Evolutionary conservation across 768 basidiomycete species (phyloP).

Genomic region (Cubamyces sp.): DNA sequence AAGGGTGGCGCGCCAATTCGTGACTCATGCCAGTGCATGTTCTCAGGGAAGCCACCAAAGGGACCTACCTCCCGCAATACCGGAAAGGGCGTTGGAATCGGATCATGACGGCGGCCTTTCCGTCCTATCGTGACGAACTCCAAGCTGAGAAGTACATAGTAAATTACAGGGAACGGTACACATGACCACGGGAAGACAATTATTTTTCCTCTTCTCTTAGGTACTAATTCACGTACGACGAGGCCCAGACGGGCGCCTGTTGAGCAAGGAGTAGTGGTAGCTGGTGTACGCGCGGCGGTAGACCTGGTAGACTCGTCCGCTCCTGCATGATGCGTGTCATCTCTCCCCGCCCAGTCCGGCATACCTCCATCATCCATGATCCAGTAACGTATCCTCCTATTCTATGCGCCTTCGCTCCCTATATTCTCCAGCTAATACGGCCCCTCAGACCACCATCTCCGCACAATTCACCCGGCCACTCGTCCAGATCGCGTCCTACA

Average conservation of each 20-base stretch:
- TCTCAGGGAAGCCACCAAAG: constrained; percentile 11
- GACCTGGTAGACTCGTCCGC: too few species aligned
- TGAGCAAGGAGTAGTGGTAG: too few species aligned
- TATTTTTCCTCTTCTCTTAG: too few species aligned
- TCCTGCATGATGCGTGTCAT: too few species aligned
- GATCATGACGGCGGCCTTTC: constrained; percentile 15
- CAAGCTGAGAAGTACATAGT: constrained; percentile 16
- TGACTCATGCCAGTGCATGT: not conserved
- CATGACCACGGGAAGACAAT: not conserved
- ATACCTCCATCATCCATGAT: too few species aligned
- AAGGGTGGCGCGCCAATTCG: not conserved
- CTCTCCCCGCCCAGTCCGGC: too few species aligned
- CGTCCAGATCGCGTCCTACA: constrained; percentile 88
- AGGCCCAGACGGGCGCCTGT: too few species aligned
- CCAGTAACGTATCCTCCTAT: too few species aligned
- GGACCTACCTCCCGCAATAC: constrained; percentile 10
- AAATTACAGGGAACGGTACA: constrained; percentile 6
- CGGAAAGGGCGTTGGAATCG: constrained; percentile 12
- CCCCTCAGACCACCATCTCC: constrained; percentile 15
- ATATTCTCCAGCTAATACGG: too few species aligned
- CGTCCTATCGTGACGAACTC: not conserved
- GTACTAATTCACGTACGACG: too few species aligned
- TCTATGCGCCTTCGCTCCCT: too few species aligned
- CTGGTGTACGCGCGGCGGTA: too few species aligned
- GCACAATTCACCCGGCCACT: constrained; percentile 44